Conservation (phyloP, 352 stramenopile genomes). For the Pythium folliculosum region DNA sequence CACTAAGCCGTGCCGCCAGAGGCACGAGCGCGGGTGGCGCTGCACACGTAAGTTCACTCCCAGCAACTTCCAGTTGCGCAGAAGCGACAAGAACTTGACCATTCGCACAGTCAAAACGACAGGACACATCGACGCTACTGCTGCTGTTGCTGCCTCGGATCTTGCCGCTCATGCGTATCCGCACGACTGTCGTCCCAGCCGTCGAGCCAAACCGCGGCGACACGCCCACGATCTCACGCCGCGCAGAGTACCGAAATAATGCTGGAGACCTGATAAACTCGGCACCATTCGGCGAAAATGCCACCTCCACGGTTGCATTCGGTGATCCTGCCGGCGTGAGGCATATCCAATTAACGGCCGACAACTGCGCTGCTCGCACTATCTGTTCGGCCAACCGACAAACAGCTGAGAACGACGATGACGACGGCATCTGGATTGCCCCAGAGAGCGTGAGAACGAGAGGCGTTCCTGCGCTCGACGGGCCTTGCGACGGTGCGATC, state of each 20-base stretch:
- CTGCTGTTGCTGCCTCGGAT: background rate
- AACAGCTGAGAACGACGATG: background rate
- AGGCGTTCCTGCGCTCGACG: constrained; percentile 14
- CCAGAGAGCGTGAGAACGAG: constrained; percentile 22
- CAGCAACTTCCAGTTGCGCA: background rate
- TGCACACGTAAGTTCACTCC: background rate
- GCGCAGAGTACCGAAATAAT: constrained; percentile 10
- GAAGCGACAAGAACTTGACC: constrained; percentile 3
- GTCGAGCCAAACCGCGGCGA: constrained; percentile 7
- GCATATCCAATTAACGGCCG: constrained; percentile 20
- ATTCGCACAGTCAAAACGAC: background rate
- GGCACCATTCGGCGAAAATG: constrained; percentile 18
- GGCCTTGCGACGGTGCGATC: constrained; percentile 16
- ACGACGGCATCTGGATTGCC: background rate
- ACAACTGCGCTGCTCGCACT: constrained; percentile 1
- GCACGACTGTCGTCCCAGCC: background rate
- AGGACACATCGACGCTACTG: background rate
- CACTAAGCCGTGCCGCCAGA: background rate
- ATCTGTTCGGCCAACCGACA: constrained; percentile 15
- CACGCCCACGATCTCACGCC: constrained; percentile 10
- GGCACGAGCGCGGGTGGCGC: background rate
- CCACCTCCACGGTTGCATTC: constrained; percentile 10
- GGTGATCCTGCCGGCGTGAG: background rate
- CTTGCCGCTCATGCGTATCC: background rate
- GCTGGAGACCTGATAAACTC: constrained; percentile 7